These are phyloP conservation scores for Gnomoniopsis sp. DNA, from an alignment of 2,329 filamentous ascomycete genomes.

Conservation along the genomic window DNA sequence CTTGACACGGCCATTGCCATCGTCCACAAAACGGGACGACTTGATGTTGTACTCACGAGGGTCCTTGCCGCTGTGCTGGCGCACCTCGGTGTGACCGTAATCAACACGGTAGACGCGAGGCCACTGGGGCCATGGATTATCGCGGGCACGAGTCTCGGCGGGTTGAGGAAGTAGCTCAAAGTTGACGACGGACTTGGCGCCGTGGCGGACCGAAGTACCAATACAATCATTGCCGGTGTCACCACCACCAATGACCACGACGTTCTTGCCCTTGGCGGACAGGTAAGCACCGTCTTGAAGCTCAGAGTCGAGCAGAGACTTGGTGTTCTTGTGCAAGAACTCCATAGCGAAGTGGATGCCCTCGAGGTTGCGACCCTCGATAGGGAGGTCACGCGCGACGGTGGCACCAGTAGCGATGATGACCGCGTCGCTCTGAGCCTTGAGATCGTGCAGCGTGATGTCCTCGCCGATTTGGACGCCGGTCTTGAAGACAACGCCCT, in stretches of 20 bases:
- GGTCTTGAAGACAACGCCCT: constrained; percentile 81
- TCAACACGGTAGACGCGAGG: constrained; percentile 97
- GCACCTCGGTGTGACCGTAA: constrained; percentile 93
- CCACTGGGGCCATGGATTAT: constrained; percentile 99
- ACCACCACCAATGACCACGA: constrained; percentile 95
- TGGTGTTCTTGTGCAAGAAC: constrained; percentile 96
- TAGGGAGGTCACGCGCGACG: constrained; percentile 87
- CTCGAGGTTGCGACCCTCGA: constrained; percentile 81
- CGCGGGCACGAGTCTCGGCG: constrained; percentile 80
- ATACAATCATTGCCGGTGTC: constrained; percentile 98
- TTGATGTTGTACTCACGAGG: constrained; percentile 97
- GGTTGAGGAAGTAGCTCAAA: constrained; percentile 94
- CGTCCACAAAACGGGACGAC: constrained; percentile 93
- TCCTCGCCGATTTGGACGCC: constrained; percentile 75
- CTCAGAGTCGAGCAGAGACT: constrained; percentile 90
- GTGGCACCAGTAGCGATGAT: constrained; percentile 91
- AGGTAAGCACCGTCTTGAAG: constrained; percentile 83
- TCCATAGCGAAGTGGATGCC: constrained; percentile 97
- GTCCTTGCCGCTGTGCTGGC: constrained; percentile 93
- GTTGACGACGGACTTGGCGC: constrained; percentile 93
- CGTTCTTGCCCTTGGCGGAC: constrained; percentile 91
- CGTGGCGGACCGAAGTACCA: constrained; percentile 91
- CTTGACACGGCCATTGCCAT: constrained; percentile 82
- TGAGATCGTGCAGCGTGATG: constrained; percentile 68
- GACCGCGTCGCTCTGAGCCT: constrained; percentile 74